Evolutionary conservation across 306 rosid species (phyloP).

Genomic region (Arachis stenosperma): DNA sequence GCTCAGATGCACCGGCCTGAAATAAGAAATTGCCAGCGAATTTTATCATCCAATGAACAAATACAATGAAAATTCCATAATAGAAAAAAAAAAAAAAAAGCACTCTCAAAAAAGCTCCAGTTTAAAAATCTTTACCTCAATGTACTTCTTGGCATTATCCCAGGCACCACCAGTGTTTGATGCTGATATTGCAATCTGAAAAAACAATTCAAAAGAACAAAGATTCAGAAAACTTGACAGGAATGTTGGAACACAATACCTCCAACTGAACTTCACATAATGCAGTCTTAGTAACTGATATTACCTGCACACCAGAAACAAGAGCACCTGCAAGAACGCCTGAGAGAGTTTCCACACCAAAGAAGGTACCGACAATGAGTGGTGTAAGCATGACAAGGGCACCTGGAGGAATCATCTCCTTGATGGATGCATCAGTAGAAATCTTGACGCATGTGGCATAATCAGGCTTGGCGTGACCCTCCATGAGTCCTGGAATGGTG

Average conservation of each 20-base stretch:
- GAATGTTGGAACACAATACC: neutral
- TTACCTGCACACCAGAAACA: constrained; percentile 86
- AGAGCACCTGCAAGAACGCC: constrained; percentile 83
- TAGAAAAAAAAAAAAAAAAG: too few relatives aligned
- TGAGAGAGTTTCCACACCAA: constrained; percentile 76
- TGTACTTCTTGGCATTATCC: constrained; percentile 86
- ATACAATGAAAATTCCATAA: neutral
- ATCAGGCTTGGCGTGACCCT: constrained; percentile 73
- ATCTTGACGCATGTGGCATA: constrained; percentile 84
- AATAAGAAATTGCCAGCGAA: constrained; percentile 7
- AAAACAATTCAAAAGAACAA: constrained; percentile 13
- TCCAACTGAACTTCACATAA: neutral
- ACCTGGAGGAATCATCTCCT: constrained; percentile 90
- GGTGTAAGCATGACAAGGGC: constrained; percentile 89
- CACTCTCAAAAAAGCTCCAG: neutral
- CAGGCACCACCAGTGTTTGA: constrained; percentile 82
- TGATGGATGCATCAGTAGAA: constrained; percentile 86
- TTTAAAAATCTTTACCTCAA: constrained; percentile 47
- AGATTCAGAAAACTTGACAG: constrained; percentile 23
- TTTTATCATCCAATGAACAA: constrained; percentile 14
- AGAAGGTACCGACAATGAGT: constrained; percentile 71
- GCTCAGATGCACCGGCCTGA: constrained; percentile 74
- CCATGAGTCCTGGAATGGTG: constrained; percentile 77
- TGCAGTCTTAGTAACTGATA: neutral
- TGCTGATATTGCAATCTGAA: constrained; percentile 70